Evolutionary conservation across 192 early-diverging fungal species (phyloP), one percentile per base, ranked within the genome.

Genomic region (Polychytrium aggregatum): DNA sequence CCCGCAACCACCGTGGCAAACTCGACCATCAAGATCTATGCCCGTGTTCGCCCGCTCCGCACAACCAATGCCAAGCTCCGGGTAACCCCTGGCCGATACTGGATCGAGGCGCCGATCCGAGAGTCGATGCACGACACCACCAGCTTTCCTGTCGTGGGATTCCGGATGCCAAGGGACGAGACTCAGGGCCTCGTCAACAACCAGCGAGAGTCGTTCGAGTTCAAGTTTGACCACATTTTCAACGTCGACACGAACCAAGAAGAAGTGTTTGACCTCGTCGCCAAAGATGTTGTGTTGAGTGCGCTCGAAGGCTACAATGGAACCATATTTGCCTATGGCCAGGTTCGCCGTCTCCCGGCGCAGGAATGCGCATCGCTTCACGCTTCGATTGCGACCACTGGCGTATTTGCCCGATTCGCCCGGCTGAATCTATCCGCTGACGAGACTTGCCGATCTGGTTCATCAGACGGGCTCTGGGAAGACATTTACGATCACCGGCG

Each of bases 401-500:
- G n/a, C n/a, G n/a, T n/a, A n/a, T n/a, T n/a, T n/a, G n/a, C n/a
- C n/a, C n/a, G n/a, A n/a, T n/a, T n/a, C n/a, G n/a, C n/a, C n/a
- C n/a, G n/a, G n/a, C n/a, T n/a, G n/a, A 11, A 33, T 33, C 31
- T 11, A 33, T 4, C 31, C 31, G 31, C 31, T 33, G 11, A 33
- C 31, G 11, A 8, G 31, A 33, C 31, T 4, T 33, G 31, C 31
- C n/a, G n/a, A n/a, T n/a, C n/a, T n/a, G n/a, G n/a, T n/a, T n/a
- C n/a, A n/a, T n/a, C 42, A 79, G 63, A 81, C 78, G 17, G 78
- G 78, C 20, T 79, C 72, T 14, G 78, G 78, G 7, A 81, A 81
- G 46, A 81, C 78, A n/a, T 81, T 76, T 41, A 81, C 78, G 34
- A 81, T 81, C 35, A 81, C 76, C 2, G 78, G 78, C 13, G 78